phyloP scores from a whole-genome alignment of 129 eudicot genomes.

The Dittrichia graveolens region DNA sequence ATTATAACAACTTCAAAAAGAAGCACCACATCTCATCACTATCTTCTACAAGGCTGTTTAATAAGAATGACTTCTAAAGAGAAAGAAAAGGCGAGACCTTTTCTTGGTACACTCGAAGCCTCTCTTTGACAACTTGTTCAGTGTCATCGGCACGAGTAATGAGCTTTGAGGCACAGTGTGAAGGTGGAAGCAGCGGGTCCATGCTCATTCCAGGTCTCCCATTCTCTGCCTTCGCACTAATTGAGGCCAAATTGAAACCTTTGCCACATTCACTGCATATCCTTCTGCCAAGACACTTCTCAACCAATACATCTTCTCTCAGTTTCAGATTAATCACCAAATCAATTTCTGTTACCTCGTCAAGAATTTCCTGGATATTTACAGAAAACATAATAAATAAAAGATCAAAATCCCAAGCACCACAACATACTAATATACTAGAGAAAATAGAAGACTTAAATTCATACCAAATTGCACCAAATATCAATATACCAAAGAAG shows the following conservation, averaged over 20 bases:
- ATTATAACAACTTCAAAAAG: neutral
- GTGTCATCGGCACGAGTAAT: slow-evolving; percentile 95
- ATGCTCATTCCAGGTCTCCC: slow-evolving; percentile 77
- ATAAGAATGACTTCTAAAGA: neutral
- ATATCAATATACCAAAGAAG: no score
- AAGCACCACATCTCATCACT: neutral
- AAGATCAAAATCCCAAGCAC: neutral
- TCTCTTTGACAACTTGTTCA: slow-evolving; percentile 57
- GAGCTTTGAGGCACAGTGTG: slow-evolving; percentile 81
- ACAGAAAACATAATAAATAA: neutral
- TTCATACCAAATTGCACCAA: no score
- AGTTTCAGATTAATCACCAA: slow-evolving; percentile 94
- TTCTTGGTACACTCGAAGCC: slow-evolving; percentile 79
- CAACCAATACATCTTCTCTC: slow-evolving; percentile 76
- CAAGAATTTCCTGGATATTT: slow-evolving; percentile 76
- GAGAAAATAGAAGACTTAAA: neutral
- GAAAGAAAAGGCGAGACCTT: slow-evolving; percentile 52
- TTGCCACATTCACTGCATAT: slow-evolving; percentile 55
- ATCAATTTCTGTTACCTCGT: slow-evolving; percentile 80
- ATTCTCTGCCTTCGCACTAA: slow-evolving; percentile 48
- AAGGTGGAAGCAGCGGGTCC: slow-evolving; percentile 84
- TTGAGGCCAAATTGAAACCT: slow-evolving; percentile 78
- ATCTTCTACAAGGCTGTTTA: neutral
- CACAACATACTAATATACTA: neutral
- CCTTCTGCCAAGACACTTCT: slow-evolving; percentile 97